Evolutionary conservation across 1,284 basidiomycete species (phyloP), one percentile per base, ranked within the genome.

Genomic region (Butyriboletus appendiculatus): DNA sequence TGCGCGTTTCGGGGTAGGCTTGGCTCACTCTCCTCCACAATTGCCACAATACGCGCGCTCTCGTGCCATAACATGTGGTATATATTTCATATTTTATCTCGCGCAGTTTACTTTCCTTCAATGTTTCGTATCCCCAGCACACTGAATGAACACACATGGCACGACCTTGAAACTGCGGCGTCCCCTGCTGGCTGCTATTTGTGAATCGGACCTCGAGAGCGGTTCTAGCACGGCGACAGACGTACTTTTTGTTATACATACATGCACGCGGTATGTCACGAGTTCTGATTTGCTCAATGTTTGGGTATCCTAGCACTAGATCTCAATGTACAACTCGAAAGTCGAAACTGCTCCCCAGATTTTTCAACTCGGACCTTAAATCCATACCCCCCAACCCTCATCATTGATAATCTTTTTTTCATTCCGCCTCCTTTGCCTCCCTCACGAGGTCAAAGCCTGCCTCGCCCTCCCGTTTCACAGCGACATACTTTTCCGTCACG

Each of bases 401-500:
- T 28, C 28, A 4, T 10, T 28, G 9, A 4, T 28, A 11, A 26
- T 9, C 26, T 24, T 28, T 11, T 11, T 45, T 26, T 53, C 16
- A 55, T 9, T 44, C 38, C 18, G 48, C 61, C 12, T 55, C 48
- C 20, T 47, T 24, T 2, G 45, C 58, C 35, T 66, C 64, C 39
- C 47, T 56, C 22, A 41, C 38, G 41, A 89, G 74, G 61, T 88
- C 83, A 65, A 88, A 85, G 12, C 48, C 60, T 2, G 61, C 68
- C 54, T 78, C 75, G 20, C 83, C 83, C 6, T 76, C 75, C 51
- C 70, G 70, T 61, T 80, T 83, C 53, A 86, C 81, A 4, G 90
- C 90, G 12, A 94, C 91, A 12, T 93, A 92, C 65, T 88, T 94
- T 75, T 95, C 92, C 5, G 92, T 94, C 7, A 94, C 92, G 48